Evolutionary conservation across 2,329 filamentous ascomycete genomes (phyloP).

Genomic region (Chaetomium olivaceum): DNA sequence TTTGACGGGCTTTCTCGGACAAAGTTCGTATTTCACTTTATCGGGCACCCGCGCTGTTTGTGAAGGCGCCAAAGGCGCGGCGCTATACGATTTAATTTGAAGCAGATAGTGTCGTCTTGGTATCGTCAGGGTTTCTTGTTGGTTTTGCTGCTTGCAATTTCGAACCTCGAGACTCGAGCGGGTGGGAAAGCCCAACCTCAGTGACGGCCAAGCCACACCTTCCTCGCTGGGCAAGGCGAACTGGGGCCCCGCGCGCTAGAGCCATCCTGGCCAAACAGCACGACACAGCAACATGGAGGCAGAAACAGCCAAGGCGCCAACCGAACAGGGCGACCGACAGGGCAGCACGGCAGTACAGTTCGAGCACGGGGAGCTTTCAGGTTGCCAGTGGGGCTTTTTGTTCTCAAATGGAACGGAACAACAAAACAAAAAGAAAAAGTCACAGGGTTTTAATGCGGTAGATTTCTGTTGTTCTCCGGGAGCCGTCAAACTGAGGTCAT

Average conservation of each 20-base stretch:
- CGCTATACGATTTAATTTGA: neutral
- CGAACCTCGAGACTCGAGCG: neutral
- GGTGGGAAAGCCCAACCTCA: constrained; percentile 7
- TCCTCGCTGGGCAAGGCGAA: neutral
- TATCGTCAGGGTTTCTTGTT: neutral
- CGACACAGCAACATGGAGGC: neutral
- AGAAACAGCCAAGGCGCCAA: neutral
- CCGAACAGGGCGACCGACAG: neutral
- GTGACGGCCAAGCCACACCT: constrained; percentile 21
- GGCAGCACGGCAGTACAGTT: neutral
- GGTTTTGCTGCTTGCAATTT: neutral
- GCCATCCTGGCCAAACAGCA: neutral
- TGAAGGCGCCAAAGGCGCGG: neutral
- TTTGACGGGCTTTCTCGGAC: neutral
- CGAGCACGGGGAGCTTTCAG: neutral
- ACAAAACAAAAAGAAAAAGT: neutral
- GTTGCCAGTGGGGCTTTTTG: neutral
- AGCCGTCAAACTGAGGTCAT: neutral
- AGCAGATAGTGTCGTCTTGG: neutral
- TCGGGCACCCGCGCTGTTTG: neutral
- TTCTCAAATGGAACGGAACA: neutral
- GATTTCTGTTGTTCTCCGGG: neutral
- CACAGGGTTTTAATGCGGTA: neutral
- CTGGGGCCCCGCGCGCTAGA: constrained; percentile 3
- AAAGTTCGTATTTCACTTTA: neutral